These are phyloP conservation scores for Populus hybrid DNA, from an alignment of 441 rosid genomes.

Conservation along the genomic window DNA sequence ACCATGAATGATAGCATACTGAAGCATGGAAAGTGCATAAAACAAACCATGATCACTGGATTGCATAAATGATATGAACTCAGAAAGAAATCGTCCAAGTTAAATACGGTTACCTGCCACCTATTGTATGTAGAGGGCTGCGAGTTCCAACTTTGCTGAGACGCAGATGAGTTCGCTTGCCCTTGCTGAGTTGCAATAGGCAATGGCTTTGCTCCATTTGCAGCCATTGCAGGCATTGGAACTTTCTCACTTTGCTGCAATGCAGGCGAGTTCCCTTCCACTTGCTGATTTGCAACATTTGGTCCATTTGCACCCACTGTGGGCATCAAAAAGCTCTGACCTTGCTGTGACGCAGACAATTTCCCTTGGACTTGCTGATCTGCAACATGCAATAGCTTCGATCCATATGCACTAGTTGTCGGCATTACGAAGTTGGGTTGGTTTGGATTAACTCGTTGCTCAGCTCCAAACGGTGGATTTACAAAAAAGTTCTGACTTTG, in stretches of 20 bases:
- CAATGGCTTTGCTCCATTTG: not conserved
- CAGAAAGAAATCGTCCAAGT: not conserved
- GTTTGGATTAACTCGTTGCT: constrained; percentile 35
- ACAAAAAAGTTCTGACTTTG: constrained; percentile 34
- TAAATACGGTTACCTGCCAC: constrained; percentile 34
- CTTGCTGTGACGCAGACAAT: not conserved
- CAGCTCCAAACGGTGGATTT: constrained; percentile 13
- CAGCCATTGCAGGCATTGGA: not conserved
- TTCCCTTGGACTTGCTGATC: not conserved
- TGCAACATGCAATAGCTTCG: not conserved
- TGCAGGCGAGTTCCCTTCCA: not conserved
- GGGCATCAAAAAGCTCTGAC: not conserved
- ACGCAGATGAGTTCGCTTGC: constrained; percentile 29
- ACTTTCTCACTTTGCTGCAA: not conserved
- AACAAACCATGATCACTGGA: not conserved
- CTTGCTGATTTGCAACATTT: not conserved
- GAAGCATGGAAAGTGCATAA: not conserved
- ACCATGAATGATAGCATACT: not conserved
- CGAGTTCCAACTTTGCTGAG: constrained; percentile 25
- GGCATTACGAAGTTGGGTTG: constrained; percentile 10
- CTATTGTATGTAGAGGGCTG: constrained; percentile 24
- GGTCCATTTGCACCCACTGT: not conserved
- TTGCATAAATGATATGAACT: not conserved
- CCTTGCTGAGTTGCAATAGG: constrained; percentile 19
- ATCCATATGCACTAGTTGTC: constrained; percentile 6